A percentile compares a stretch with the other conserved stretches of the same genome.
Evolutionary conservation across 345 rosid species (phyloP).

Genomic region (Euphorbia peplus): DNA sequence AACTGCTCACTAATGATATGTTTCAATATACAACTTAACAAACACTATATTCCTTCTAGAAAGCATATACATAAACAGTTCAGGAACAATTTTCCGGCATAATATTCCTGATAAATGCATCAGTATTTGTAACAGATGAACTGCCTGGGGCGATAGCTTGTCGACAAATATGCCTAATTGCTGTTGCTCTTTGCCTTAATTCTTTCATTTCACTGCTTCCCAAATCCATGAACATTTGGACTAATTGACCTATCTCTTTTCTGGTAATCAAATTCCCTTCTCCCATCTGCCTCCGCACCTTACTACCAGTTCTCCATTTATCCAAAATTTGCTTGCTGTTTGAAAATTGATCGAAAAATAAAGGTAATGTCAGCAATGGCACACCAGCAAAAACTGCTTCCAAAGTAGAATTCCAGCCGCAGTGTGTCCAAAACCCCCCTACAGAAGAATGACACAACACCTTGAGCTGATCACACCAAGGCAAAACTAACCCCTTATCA

Average conservation of each 20-base stretch:
- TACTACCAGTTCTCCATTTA: slow-evolving; percentile 17
- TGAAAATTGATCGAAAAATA: slow-evolving; percentile 14
- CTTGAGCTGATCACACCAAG: slow-evolving; percentile 24
- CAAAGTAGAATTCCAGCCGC: slow-evolving; percentile 21
- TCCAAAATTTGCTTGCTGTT: slow-evolving; percentile 17
- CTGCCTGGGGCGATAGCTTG: slow-evolving; percentile 10
- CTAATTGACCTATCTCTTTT: slow-evolving; percentile 4
- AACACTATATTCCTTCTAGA: no score
- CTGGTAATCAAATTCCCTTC: background rate
- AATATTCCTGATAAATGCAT: slow-evolving; percentile 1
- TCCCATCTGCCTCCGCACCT: background rate
- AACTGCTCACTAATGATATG: background rate
- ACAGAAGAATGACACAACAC: slow-evolving; percentile 20
- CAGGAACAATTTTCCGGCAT: background rate
- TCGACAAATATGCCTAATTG: slow-evolving; percentile 3
- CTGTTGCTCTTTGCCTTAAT: slow-evolving; percentile 20
- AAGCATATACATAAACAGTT: background rate
- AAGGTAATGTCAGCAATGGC: slow-evolving; percentile 22
- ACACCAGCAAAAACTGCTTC: slow-evolving; percentile 21
- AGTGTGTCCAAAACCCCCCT: slow-evolving; percentile 21
- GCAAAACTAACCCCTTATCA: slow-evolving; percentile 13
- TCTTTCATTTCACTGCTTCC: slow-evolving; percentile 10
- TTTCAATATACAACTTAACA: no score
- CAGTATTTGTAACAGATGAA: slow-evolving; percentile 1
- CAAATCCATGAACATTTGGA: slow-evolving; percentile 15